A percentile compares a stretch with the other conserved stretches of the same genome.
Evolutionary conservation across 2,329 filamentous ascomycete genomes (phyloP).

Genomic region (Fusarium drepaniforme): DNA sequence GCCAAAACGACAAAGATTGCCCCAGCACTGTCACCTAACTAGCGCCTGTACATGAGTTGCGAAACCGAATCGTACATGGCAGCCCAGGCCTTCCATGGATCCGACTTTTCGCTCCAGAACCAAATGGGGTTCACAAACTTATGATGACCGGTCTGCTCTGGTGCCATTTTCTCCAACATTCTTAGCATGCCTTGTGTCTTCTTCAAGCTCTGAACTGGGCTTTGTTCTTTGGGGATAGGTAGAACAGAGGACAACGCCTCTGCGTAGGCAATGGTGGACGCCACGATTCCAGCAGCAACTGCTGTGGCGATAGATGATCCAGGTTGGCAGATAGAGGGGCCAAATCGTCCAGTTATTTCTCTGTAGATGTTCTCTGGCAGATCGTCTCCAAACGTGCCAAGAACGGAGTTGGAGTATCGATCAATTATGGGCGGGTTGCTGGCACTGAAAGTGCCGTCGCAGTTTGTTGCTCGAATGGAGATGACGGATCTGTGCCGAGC

Average conservation of each 20-base stretch:
- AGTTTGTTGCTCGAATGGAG: not conserved
- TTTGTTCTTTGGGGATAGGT: not conserved
- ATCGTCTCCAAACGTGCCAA: not conserved
- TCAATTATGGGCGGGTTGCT: not conserved
- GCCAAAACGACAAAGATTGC: not conserved
- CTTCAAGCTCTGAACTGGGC: not conserved
- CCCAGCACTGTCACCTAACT: no score
- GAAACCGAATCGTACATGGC: conserved; percentile 7
- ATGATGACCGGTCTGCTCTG: not conserved
- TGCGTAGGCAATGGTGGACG: not conserved
- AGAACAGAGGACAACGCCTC: not conserved
- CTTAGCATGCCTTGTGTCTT: not conserved
- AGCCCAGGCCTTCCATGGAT: conserved; percentile 5
- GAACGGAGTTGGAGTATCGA: not conserved
- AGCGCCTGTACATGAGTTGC: not conserved
- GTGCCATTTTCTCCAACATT: not conserved
- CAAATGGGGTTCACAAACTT: conserved; percentile 11
- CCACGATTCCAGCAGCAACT: not conserved
- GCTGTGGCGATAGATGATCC: not conserved
- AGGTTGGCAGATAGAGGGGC: not conserved
- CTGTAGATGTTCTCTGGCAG: not conserved
- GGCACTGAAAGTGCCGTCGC: not conserved
- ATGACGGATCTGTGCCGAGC: not conserved
- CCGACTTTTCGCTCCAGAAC: conserved; percentile 8
- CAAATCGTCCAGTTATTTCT: not conserved